Percentiles rank a stretch among this genome's conserved stretches.
Evolutionary conservation across 1,284 basidiomycete species (phyloP).

Genomic region (Afroboletus lepidellus): DNA sequence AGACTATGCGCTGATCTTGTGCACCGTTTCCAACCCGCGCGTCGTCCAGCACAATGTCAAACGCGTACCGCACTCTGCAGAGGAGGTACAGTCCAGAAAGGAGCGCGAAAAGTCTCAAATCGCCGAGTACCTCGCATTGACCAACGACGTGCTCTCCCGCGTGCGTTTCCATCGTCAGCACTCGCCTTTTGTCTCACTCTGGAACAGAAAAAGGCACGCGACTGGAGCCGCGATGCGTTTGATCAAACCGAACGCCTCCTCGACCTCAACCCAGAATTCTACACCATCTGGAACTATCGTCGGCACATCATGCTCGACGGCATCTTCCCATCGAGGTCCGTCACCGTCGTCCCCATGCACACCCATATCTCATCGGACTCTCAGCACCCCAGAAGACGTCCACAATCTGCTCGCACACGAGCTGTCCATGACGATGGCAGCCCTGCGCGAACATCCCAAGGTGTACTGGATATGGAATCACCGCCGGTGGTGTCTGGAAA

Average conservation of each 20-base stretch:
- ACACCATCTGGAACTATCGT: slow-evolving; percentile 92
- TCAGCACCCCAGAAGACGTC: slow-evolving; percentile 60
- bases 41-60: slow-evolving; percentile 71
- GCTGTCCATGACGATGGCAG: slow-evolving; percentile 75
- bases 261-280: slow-evolving; percentile 85
- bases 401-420: slow-evolving; percentile 70
- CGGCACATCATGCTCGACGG: slow-evolving; percentile 74
- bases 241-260: slow-evolving; percentile 75
- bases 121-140: slow-evolving; percentile 69
- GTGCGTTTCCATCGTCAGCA: slow-evolving; percentile 44
- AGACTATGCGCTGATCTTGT: slow-evolving; percentile 10
- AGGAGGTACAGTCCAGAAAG: slow-evolving; percentile 65
- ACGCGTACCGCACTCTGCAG: slow-evolving; percentile 60
- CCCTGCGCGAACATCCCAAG: slow-evolving; percentile 84
- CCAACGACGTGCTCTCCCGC: slow-evolving; percentile 61
- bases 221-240: slow-evolving; percentile 70
- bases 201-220: slow-evolving; percentile 61
- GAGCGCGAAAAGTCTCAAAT: slow-evolving; percentile 74
- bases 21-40: slow-evolving; percentile 1
- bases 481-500: slow-evolving; percentile 87
- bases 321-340: slow-evolving; percentile 66
- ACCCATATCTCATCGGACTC: slow-evolving; percentile 6
- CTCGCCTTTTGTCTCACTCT: slow-evolving; percentile 1
- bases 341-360: background rate
- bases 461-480: slow-evolving; percentile 98